These are phyloP conservation scores for Dioscorea zingiberensis DNA, from an alignment of 106 monocot genomes.

Conservation along the genomic window DNA sequence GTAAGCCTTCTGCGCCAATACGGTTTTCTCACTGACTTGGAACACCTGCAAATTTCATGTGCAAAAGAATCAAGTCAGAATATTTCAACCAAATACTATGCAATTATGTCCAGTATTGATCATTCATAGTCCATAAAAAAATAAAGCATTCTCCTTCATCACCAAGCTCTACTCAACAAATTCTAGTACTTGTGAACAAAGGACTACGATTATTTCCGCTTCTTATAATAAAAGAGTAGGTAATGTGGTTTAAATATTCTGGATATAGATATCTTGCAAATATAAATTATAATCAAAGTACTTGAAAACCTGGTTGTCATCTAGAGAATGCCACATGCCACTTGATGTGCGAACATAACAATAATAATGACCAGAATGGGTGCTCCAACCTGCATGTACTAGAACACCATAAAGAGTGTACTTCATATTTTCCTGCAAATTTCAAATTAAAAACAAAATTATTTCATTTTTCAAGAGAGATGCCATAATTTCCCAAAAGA, in stretches of 20 bases:
- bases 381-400: conserved; percentile 69
- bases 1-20: conserved; percentile 86
- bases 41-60: conserved; percentile 41
- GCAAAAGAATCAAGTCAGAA: background rate
- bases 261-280: no score
- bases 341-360: conserved; percentile 70
- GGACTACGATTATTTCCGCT: no score
- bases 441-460: background rate
- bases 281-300: no score
- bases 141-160: no score
- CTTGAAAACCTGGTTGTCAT: conserved; percentile 82
- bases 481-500: background rate
- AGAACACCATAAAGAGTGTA: conserved; percentile 80
- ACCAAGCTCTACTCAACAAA: no score
- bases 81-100: background rate
- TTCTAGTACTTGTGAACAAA: no score
- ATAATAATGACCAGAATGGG: conserved; percentile 77
- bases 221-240: no score
- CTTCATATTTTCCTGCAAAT: conserved; percentile 42
- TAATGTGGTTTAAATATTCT: no score
- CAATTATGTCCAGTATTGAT: background rate
- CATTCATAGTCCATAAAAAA: no score
- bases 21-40: conserved; percentile 94
- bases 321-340: conserved; percentile 71
- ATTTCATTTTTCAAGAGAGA: background rate